Evolutionary conservation across 345 rosid species (phyloP).

Genomic region (Linum lewisii): DNA sequence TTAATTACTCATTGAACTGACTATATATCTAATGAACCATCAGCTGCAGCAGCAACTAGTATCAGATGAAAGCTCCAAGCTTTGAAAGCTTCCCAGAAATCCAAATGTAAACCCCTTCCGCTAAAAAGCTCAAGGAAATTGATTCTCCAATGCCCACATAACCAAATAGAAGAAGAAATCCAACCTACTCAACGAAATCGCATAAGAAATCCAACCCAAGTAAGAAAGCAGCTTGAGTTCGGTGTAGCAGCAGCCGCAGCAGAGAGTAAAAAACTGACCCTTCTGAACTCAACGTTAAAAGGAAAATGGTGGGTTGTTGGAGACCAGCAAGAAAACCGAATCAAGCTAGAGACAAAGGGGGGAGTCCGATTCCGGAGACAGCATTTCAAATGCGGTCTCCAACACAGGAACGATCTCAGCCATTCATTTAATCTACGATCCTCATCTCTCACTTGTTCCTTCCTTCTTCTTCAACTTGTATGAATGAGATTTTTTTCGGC

Average conservation of each 20-base stretch:
- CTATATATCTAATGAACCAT: background rate
- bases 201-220: background rate
- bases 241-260: background rate
- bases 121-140: too few species aligned
- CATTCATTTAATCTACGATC: too few species aligned
- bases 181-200: slow-evolving; percentile 9
- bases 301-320: background rate
- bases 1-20: slow-evolving; percentile 6
- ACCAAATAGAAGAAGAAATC: slow-evolving; percentile 18
- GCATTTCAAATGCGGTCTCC: too few species aligned
- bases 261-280: background rate
- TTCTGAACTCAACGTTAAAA: background rate
- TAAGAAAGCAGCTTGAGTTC: slow-evolving; percentile 3
- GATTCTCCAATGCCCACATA: slow-evolving; percentile 16
- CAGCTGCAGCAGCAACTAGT: slow-evolving; percentile 1
- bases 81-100: background rate
- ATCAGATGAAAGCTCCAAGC: slow-evolving; percentile 5
- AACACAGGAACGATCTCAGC: too few species aligned
- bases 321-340: background rate
- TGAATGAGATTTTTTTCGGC: too few species aligned
- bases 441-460: too few species aligned
- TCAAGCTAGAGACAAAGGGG: too few species aligned
- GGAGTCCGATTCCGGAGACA: too few species aligned
- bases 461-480: too few species aligned
- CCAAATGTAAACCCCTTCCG: background rate